Percentiles rank a stretch among this genome's conserved stretches.
phyloP scores from a whole-genome alignment of 23 red algal genomes.

The Cyanidiococcus yangmingshanensis region DNA sequence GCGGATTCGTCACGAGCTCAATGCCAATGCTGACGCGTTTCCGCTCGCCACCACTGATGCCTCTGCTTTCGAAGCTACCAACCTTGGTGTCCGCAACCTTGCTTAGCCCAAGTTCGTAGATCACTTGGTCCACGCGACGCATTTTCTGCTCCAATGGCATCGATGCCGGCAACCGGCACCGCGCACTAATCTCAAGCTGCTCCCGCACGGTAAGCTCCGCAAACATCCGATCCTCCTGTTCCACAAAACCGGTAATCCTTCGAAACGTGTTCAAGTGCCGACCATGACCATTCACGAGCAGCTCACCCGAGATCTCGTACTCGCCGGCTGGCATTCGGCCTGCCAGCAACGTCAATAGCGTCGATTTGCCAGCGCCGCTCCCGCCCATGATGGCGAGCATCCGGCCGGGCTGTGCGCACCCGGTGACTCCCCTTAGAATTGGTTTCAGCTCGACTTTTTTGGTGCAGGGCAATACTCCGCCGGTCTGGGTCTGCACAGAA shows the following conservation, averaged over 20 bases:
- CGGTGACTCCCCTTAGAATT: slow-evolving; percentile 52
- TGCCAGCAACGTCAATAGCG: slow-evolving; percentile 28
- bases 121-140: slow-evolving; percentile 46
- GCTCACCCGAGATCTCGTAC: slow-evolving; percentile 37
- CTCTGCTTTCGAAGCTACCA: slow-evolving; percentile 51
- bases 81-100: slow-evolving; percentile 57
- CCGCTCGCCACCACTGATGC: slow-evolving; percentile 71
- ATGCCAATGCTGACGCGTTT: slow-evolving; percentile 89
- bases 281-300: slow-evolving; percentile 64
- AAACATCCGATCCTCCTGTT: slow-evolving; percentile 86
- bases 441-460: background rate
- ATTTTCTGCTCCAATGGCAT: slow-evolving; percentile 47
- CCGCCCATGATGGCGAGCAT: slow-evolving; percentile 69
- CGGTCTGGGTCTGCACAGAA: background rate
- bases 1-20: slow-evolving; percentile 79
- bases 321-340: slow-evolving; percentile 13
- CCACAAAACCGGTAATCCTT: slow-evolving; percentile 25
- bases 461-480: background rate
- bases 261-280: slow-evolving; percentile 56
- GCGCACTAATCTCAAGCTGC: slow-evolving; percentile 61
- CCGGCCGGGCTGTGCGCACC: slow-evolving; percentile 39
- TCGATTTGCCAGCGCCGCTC: slow-evolving; percentile 41
- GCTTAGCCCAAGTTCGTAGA: slow-evolving; percentile 59
- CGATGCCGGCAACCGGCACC: slow-evolving; percentile 44
- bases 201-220: slow-evolving; percentile 72